Base-by-base conservation (phyloP, 352 stramenopile genomes). In the Pythium dissimile region DNA sequence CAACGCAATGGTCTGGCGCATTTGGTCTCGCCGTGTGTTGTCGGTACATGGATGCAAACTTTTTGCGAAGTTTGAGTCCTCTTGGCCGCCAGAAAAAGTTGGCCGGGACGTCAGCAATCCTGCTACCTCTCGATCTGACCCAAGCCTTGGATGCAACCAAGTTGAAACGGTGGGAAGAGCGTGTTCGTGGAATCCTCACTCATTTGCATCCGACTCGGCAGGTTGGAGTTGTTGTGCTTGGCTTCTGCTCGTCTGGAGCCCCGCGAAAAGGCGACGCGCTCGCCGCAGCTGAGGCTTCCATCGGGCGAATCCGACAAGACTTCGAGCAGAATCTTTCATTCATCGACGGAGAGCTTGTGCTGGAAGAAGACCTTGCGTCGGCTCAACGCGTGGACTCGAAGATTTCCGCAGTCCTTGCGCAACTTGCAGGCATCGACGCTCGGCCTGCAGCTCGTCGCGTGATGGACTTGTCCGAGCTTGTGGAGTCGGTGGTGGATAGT, bases 121-220 rank as follows among this genome's bases (percentile, higher is more conserved):
- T 92, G 5, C 57, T 92, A 1, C 75, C 82, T 8, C 59, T 90
- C 35, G 73, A 84, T 49, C 41, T 92, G 44, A 77, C 54, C 27
- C 57, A 72, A 42, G 42, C 86, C 9, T 55, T 74, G 47, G 48
- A 75, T 51, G 21, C 21, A 18, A 37, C 28, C 6, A 80, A 66
- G 26, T 62, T 73, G 32, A 59, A 62, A 41, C 58, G 27, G 18
- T 88, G 67, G 75, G 66, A 86, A 39, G 62, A 75, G 18, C 71
- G 67, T n/a, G 30, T 90, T 26, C 57, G 49, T 45, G 48, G 50
- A 0, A 11, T 89, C 1, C 32, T 87, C 2, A 52, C 48, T 0
- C 58, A 66, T 12, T 27, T 89, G 23, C 67, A 65, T 12, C n/a
- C 39, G 24, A 55, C 52, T 1, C 72, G 69, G 27, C 62, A 59